Percentiles rank a stretch among this genome's conserved stretches.
Conservation (phyloP, 257 asterid genomes). For the Scutellaria galericulata region DNA sequence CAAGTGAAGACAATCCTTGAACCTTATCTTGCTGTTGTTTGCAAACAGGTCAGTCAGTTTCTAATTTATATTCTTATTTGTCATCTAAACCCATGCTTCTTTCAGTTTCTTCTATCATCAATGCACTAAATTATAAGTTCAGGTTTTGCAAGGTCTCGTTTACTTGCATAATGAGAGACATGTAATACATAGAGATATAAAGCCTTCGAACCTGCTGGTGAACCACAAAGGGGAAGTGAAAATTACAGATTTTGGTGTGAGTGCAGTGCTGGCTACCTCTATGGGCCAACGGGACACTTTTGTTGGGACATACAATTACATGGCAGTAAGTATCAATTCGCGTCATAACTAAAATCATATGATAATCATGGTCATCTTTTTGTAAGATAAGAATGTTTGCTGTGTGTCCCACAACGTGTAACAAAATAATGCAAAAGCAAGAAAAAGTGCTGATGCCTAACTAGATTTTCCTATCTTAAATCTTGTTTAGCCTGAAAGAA, state of each 20-base stretch:
- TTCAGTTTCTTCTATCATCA: no score
- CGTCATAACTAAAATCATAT: no score
- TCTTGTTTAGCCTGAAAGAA: slow-evolving; percentile 85
- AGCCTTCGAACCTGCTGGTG: slow-evolving; percentile 72
- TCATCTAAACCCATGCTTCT: no score
- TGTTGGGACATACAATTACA: slow-evolving; percentile 96
- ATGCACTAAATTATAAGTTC: slow-evolving; percentile 18
- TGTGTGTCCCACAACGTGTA: no score
- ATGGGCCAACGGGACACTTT: slow-evolving; percentile 96
- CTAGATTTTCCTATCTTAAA: slow-evolving; percentile 11
- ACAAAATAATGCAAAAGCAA: no score
- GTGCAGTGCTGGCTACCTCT: slow-evolving; percentile 94
- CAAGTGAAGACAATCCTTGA: slow-evolving; percentile 94
- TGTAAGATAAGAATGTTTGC: no score
- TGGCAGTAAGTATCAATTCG: slow-evolving; percentile 67
- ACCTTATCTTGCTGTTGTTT: slow-evolving; percentile 90
- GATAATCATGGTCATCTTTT: no score
- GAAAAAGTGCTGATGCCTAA: slow-evolving; percentile 24
- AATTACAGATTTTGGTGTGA: slow-evolving; percentile 97
- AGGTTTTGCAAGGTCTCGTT: slow-evolving; percentile 94
- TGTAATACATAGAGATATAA: slow-evolving; percentile 92
- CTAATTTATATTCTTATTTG: no score
- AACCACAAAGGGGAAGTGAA: slow-evolving; percentile 95
- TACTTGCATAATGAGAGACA: slow-evolving; percentile 83
- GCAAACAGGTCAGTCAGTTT: slow-evolving; percentile 74